A percentile compares a stretch with the other conserved stretches of the same genome.
Conservation (phyloP, 192 early-diverging fungal species). For the Thamnidium elegans region DNA sequence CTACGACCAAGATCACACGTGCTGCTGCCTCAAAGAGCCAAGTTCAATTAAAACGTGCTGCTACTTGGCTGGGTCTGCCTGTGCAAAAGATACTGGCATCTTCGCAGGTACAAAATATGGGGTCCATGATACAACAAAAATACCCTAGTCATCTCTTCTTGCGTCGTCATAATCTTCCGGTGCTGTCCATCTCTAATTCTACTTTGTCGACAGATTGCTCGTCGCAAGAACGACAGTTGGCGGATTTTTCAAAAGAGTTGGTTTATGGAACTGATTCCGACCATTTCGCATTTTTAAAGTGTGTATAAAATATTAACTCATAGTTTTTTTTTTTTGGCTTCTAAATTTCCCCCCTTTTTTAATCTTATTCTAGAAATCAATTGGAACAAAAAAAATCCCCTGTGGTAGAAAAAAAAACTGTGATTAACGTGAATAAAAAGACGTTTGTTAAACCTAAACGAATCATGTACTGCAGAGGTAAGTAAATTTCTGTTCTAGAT, state of each 20-base stretch:
- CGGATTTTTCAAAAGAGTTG: not conserved
- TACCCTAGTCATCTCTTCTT: no score
- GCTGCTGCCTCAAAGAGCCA: not conserved
- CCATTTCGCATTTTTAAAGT: constrained; percentile 7
- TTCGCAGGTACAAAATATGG: not conserved
- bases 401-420: not conserved
- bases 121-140: no score
- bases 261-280: not conserved
- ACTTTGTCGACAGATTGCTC: not conserved
- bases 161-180: no score
- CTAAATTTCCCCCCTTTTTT: no score
- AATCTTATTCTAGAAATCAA: constrained; percentile 2
- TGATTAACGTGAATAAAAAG: not conserved
- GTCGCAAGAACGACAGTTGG: no score
- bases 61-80: constrained; percentile 7
- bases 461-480: constrained; percentile 20
- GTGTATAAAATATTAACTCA: not conserved
- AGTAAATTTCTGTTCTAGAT: not conserved
- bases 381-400: constrained; percentile 1
- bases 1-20: not conserved
- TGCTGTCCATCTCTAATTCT: not conserved
- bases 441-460: not conserved
- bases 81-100: constrained; percentile 2
- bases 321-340: no score
- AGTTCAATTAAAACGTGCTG: constrained; percentile 12